Conservation (phyloP, 164 flowering plant species). For the Liquidambar formosana region DNA sequence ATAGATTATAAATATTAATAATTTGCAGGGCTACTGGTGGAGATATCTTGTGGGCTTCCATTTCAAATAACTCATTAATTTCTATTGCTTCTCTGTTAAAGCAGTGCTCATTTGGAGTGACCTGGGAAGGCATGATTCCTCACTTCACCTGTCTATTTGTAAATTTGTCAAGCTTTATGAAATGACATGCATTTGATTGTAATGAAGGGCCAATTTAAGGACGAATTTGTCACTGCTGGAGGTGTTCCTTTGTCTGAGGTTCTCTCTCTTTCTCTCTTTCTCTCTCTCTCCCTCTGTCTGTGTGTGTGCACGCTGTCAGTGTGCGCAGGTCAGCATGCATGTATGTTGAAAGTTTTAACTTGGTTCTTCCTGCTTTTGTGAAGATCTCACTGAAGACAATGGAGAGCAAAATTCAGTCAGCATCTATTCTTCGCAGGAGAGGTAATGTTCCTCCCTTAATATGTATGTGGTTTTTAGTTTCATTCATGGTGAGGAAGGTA, state of each 20-base stretch:
- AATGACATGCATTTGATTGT: not conserved
- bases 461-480: not conserved
- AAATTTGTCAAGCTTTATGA: not conserved
- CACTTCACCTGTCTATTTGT: not conserved
- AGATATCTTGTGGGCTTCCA: conserved; percentile 74
- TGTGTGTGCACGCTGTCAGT: no score
- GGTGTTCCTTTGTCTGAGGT: conserved; percentile 97
- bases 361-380: conserved; percentile 16
- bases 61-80: conserved; percentile 56
- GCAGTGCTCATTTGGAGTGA: conserved; percentile 64
- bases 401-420: conserved; percentile 76
- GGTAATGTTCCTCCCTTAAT: conserved; percentile 40
- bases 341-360: no score
- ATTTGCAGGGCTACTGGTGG: conserved; percentile 59
- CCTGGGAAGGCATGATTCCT: conserved; percentile 66
- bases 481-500: not conserved
- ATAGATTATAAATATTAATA: not conserved
- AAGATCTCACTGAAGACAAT: conserved; percentile 78
- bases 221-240: conserved; percentile 98
- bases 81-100: conserved; percentile 61
- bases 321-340: no score
- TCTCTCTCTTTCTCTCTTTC: conserved; percentile 24
- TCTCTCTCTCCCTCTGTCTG: conserved; percentile 5
- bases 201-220: conserved; percentile 89
- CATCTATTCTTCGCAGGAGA: conserved; percentile 87